phyloP scores from a whole-genome alignment of 176 grass and related monocot species.

The Echinochloa phyllopogon region DNA sequence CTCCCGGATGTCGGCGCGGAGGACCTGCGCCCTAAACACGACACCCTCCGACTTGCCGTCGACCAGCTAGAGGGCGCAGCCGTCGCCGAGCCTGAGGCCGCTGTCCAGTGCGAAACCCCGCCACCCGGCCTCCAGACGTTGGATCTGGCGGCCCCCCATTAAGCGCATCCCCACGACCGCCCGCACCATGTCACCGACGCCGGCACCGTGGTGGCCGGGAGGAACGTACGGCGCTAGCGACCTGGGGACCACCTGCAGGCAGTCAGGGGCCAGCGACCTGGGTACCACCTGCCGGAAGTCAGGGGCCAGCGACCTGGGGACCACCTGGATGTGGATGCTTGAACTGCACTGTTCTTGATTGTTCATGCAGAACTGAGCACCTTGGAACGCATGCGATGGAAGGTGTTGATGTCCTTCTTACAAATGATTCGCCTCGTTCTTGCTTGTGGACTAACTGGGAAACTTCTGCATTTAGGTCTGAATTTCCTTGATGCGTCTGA shows the following conservation, averaged over 20 bases:
- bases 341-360: no score
- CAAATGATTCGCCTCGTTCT: no score
- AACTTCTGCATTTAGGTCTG: no score
- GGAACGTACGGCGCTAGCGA: slow-evolving; percentile 32
- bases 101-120: slow-evolving; percentile 47
- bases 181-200: slow-evolving; percentile 12
- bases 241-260: slow-evolving; percentile 41
- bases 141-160: slow-evolving; percentile 7
- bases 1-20: slow-evolving; percentile 29
- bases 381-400: no score
- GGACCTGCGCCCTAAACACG: slow-evolving; percentile 56
- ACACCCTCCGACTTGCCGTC: slow-evolving; percentile 17
- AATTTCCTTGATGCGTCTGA: no score
- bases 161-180: slow-evolving; percentile 55
- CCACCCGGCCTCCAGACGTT: slow-evolving; percentile 49
- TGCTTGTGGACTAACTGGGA: no score
- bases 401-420: no score
- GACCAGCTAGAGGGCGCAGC: slow-evolving; percentile 56
- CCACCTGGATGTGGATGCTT: no score
- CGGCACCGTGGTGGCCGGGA: slow-evolving; percentile 19
- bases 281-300: slow-evolving; percentile 30
- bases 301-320: slow-evolving; percentile 34
- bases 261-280: not conserved
- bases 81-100: slow-evolving; percentile 46
- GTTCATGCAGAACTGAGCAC: no score